Percentiles rank a stretch among this genome's conserved stretches.
These are phyloP conservation scores for Skeletonema menzelii DNA, from an alignment of 108 stramenopile genomes.

Conservation along the genomic window DNA sequence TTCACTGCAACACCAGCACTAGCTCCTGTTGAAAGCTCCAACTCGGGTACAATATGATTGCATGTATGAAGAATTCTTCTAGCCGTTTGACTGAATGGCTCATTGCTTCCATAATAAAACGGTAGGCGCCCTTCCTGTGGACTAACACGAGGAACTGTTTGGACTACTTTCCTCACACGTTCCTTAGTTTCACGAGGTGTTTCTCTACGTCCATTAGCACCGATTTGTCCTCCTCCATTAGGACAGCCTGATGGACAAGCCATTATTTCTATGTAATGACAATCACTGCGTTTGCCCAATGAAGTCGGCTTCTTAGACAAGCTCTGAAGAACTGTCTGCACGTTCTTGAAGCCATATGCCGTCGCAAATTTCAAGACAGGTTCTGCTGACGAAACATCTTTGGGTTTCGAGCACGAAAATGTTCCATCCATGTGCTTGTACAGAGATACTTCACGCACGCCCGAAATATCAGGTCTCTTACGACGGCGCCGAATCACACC, in stretches of 20 bases:
- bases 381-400: neutral
- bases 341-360: slow-evolving; percentile 96
- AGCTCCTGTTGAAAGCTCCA: slow-evolving; percentile 80
- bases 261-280: slow-evolving; percentile 96
- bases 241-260: slow-evolving; percentile 97
- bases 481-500: slow-evolving; percentile 25
- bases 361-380: slow-evolving; percentile 87
- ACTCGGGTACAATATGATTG: slow-evolving; percentile 81
- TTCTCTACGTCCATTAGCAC: slow-evolving; percentile 54
- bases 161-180: slow-evolving; percentile 54
- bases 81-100: slow-evolving; percentile 23
- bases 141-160: slow-evolving; percentile 25
- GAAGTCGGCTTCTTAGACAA: slow-evolving; percentile 21
- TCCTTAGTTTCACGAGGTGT: slow-evolving; percentile 77
- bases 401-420: slow-evolving; percentile 31
- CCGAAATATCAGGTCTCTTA: slow-evolving; percentile 53
- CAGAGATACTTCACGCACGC: slow-evolving; percentile 60
- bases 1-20: slow-evolving; percentile 76
- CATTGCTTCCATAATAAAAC: neutral
- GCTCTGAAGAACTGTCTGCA: slow-evolving; percentile 84
- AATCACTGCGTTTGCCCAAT: slow-evolving; percentile 9
- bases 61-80: slow-evolving; percentile 54
- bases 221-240: slow-evolving; percentile 94
- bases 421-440: slow-evolving; percentile 58
- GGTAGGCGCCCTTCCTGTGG: neutral